Conservation (phyloP, 169 alveolate genomes). For the Babesia sp. region DNA sequence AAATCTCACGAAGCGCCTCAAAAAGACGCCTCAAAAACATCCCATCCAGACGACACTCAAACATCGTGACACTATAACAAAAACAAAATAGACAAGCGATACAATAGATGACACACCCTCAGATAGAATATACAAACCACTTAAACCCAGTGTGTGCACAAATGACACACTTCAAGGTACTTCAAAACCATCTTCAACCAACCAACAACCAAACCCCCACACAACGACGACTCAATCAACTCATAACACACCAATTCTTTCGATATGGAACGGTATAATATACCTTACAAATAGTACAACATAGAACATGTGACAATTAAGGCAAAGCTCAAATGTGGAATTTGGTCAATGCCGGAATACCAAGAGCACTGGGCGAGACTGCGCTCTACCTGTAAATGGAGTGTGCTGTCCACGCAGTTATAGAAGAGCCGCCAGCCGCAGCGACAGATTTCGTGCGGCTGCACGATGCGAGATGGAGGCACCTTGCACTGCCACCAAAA, state of each 20-base stretch:
- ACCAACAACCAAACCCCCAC: too few relatives aligned
- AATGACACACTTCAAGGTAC: too few relatives aligned
- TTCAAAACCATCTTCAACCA: too few relatives aligned
- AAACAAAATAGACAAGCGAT: not conserved
- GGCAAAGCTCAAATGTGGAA: not conserved
- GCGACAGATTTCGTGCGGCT: constrained; percentile 6
- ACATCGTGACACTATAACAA: constrained; percentile 52
- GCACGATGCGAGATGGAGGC: constrained; percentile 39
- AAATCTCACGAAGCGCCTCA: constrained; percentile 85
- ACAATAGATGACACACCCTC: too few relatives aligned
- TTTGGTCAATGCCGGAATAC: not conserved
- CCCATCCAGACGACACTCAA: constrained; percentile 80
- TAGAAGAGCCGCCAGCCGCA: constrained; percentile 17
- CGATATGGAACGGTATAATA: too few relatives aligned
- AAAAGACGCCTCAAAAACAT: constrained; percentile 73
- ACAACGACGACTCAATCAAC: too few relatives aligned
- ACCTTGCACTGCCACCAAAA: constrained; percentile 14
- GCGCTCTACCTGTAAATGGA: constrained; percentile 13
- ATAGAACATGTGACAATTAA: too few relatives aligned
- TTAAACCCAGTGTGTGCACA: too few relatives aligned
- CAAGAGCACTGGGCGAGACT: not conserved
- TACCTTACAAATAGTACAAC: too few relatives aligned
- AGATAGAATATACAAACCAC: too few relatives aligned
- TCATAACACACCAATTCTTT: too few relatives aligned
- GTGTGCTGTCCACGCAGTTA: constrained; percentile 27